phyloP scores from a whole-genome alignment of 768 basidiomycete genomes.

The Mycena epipterygia region DNA sequence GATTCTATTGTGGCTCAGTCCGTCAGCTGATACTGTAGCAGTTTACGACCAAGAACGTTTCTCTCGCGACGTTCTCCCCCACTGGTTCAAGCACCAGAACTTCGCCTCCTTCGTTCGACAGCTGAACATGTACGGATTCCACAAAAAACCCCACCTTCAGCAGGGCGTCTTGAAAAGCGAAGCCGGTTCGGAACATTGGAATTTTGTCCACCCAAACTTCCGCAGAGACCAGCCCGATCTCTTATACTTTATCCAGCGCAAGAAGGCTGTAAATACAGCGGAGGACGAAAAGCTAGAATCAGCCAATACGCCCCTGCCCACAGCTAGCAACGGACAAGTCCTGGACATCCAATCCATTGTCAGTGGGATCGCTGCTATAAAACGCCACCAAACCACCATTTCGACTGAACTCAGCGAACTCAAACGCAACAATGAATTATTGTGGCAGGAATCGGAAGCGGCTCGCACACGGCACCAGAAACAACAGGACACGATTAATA shows the following conservation, averaged over 20 bases:
- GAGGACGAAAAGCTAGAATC: slow-evolving; percentile 49
- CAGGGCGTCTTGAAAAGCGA: slow-evolving; percentile 93
- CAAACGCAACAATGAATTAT: slow-evolving; percentile 85
- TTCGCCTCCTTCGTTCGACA: slow-evolving; percentile 94
- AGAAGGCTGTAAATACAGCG: slow-evolving; percentile 69
- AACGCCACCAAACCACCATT: slow-evolving; percentile 93
- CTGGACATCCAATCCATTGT: slow-evolving; percentile 86
- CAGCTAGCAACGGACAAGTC: slow-evolving; percentile 57
- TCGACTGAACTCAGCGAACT: slow-evolving; percentile 90
- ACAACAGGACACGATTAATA: slow-evolving; percentile 96
- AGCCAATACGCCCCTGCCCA: slow-evolving; percentile 50
- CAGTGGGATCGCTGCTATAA: slow-evolving; percentile 87
- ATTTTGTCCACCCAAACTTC: slow-evolving; percentile 94
- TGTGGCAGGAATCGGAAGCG: slow-evolving; percentile 94
- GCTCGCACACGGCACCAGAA: slow-evolving; percentile 88
- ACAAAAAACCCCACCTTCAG: slow-evolving; percentile 95
- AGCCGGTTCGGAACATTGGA: slow-evolving; percentile 86
- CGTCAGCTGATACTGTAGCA: slow-evolving; percentile 44
- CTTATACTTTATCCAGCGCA: slow-evolving; percentile 89
- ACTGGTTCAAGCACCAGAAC: slow-evolving; percentile 98
- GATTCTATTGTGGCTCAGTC: background rate
- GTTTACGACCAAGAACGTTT: slow-evolving; percentile 94
- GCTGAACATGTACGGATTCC: slow-evolving; percentile 96
- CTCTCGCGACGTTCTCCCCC: slow-evolving; percentile 88
- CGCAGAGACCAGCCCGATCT: slow-evolving; percentile 90